Conservation (phyloP, 805 yeast genomes). For the Saturnispora hagleri region DNA sequence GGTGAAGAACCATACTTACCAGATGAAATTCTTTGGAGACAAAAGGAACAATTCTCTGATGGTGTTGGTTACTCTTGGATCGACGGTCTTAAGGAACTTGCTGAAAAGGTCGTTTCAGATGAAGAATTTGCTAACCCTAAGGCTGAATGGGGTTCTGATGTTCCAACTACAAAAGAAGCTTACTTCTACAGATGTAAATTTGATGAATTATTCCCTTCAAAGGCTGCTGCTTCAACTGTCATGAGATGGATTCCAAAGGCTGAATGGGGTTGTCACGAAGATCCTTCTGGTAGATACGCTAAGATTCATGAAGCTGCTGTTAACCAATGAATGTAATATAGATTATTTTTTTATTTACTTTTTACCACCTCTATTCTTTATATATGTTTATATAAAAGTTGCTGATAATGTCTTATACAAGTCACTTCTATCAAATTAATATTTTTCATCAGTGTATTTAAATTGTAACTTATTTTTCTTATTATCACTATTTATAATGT, state of each 20-base stretch:
- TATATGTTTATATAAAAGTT: neutral
- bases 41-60: conserved; percentile 98
- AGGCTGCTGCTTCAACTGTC: conserved; percentile 92
- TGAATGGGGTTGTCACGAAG: conserved; percentile 99
- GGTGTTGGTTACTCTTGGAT: conserved; percentile 99
- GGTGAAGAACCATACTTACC: conserved; percentile 80
- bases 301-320: conserved; percentile 75
- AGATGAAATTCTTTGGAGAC: conserved; percentile 96
- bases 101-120: conserved; percentile 77
- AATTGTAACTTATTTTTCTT: too few relatives aligned
- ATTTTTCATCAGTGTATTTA: neutral
- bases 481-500: neutral
- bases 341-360: neutral
- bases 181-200: conserved; percentile 98
- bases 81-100: conserved; percentile 93
- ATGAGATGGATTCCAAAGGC: conserved; percentile 99
- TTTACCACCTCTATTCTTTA: neutral
- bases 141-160: conserved; percentile 91
- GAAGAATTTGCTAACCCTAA: conserved; percentile 87
- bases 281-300: conserved; percentile 97
- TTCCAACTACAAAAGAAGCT: conserved; percentile 97
- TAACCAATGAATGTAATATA: conserved; percentile 2
- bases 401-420: neutral
- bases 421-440: conserved; percentile 1
- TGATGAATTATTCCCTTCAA: conserved; percentile 83